Conservation (phyloP, 2,329 filamentous ascomycete genomes). For the Fonsecaea nubica region DNA sequence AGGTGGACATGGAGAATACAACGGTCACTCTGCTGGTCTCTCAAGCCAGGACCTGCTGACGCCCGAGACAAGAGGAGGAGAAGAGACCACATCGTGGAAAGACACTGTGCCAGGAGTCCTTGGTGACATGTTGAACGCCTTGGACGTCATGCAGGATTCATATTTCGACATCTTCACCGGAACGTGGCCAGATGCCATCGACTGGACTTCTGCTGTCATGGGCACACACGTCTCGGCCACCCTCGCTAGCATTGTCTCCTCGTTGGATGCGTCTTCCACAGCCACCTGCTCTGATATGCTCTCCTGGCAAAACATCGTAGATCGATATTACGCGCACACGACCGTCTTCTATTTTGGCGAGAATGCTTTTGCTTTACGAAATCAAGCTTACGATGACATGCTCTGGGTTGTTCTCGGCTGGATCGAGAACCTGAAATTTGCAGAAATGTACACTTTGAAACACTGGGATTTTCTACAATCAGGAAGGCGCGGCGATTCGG, state of each 20-base stretch:
- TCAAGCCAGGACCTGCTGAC: slow-evolving; percentile 24
- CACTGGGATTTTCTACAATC: slow-evolving; percentile 58
- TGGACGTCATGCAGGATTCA: slow-evolving; percentile 75
- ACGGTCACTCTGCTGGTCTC: background rate
- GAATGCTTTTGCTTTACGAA: slow-evolving; percentile 74
- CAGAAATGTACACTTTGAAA: slow-evolving; percentile 69
- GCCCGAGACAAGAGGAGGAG: slow-evolving; percentile 25
- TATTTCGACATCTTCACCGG: slow-evolving; percentile 81
- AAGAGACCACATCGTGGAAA: slow-evolving; percentile 6
- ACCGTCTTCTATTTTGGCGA: slow-evolving; percentile 86
- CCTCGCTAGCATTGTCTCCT: slow-evolving; percentile 70
- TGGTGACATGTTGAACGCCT: slow-evolving; percentile 62
- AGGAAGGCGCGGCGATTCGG: slow-evolving; percentile 38
- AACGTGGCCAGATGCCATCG: slow-evolving; percentile 84
- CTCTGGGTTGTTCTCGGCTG: slow-evolving; percentile 93
- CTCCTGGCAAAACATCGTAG: slow-evolving; percentile 77
- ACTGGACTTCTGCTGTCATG: slow-evolving; percentile 90
- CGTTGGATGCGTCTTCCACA: slow-evolving; percentile 52
- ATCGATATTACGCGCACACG: slow-evolving; percentile 79
- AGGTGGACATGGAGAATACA: background rate
- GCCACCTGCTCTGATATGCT: slow-evolving; percentile 48
- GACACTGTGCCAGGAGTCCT: slow-evolving; percentile 17
- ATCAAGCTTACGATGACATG: slow-evolving; percentile 90
- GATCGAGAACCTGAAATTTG: slow-evolving; percentile 81
- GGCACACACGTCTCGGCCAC: slow-evolving; percentile 79